Evolutionary conservation across 108 stramenopile species (phyloP), one percentile per base, ranked within the genome.

Genomic region (Fragilaria crotonensis): DNA sequence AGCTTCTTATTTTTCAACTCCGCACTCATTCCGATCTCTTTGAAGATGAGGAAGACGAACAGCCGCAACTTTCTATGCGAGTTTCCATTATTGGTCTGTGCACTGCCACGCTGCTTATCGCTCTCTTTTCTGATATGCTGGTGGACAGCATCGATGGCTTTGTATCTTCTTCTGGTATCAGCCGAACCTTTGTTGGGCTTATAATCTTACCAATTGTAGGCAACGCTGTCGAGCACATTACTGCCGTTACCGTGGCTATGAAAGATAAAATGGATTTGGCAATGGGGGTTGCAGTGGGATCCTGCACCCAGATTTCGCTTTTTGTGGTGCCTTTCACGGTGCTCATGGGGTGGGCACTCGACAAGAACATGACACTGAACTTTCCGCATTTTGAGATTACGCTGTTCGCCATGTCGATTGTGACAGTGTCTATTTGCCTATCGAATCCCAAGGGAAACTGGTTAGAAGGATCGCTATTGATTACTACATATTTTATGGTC

Each of bases 201-300:
- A 92, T 96, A 49, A 77, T 96, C 51, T 55, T 96, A 1, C 95
- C 95, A 2, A 86, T 96, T 25, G 90, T 96, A 11, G 95, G 95
- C 29, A 95, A 95, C 71, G 96, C 94, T 25, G 96, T 92, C 2
- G 94, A 95, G 58, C 96, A 95, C 54, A 76, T 90, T 22, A 89
- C 87, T 5, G 92, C 94, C 20, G 84, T 98, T 36, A 83, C 90
- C 2, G 94, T 96, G 19, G 97, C 96, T 20, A 82, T 84, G 73
- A 97, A 97, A 76, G 67, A 92, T 58, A 94, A 95, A 62, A 88
- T 95, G 91, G 93, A 94, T 78, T 70, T 97, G 33, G 77, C 90
- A 54, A 74, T 96, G 59, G 94, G 89, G 23, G 85, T 96, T 53
- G 93, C 95, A 25, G 73, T 94, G 5, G 92, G 92, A 23, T 89